phyloP scores from a whole-genome alignment of 345 rosid genomes.

The Eucalyptus polyanthemos region DNA sequence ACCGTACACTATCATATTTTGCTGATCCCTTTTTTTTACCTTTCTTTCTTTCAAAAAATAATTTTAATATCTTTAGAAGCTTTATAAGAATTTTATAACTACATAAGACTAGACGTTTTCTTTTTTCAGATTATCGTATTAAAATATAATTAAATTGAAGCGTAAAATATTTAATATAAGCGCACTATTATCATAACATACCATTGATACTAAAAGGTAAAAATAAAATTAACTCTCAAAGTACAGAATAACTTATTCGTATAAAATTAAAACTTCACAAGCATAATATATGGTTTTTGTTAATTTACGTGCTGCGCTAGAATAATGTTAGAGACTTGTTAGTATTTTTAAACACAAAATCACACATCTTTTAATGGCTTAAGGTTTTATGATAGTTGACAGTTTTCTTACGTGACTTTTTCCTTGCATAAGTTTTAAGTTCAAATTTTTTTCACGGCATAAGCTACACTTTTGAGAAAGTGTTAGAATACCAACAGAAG shows the following conservation, averaged over 20 bases:
- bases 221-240: background rate
- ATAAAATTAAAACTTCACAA: background rate
- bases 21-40: no score
- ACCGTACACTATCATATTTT: background rate
- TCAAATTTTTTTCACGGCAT: background rate
- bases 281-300: background rate
- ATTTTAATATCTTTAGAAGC: background rate
- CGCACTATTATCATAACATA: background rate
- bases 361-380: accelerated
- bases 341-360: no score
- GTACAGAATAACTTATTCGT: background rate
- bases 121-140: background rate
- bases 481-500: background rate
- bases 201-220: background rate
- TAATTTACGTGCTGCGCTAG: background rate
- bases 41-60: background rate
- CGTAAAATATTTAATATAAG: background rate
- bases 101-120: background rate
- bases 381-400: accelerated
- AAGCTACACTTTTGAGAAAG: background rate
- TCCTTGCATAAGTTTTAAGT: background rate
- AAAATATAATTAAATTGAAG: background rate
- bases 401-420: no score
- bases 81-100: background rate
- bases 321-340: background rate